These are phyloP conservation scores for Aureobasidium leucospermi DNA, from an alignment of 2,329 filamentous ascomycete genomes.

Conservation along the genomic window DNA sequence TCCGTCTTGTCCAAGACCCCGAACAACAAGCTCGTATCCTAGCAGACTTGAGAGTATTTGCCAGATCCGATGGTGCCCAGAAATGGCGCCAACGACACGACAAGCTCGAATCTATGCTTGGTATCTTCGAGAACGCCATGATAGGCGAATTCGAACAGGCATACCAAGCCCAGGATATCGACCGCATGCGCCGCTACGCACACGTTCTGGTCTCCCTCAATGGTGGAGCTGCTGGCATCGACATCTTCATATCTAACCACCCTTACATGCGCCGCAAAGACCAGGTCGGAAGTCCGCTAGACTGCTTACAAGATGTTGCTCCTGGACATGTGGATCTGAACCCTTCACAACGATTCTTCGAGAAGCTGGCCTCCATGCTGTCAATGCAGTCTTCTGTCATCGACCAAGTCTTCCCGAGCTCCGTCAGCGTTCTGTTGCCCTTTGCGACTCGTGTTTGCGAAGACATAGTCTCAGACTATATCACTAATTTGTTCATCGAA, in stretches of 20 bases:
- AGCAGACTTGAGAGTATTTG: conserved; percentile 69
- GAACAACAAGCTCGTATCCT: conserved; percentile 88
- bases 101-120: conserved; percentile 65
- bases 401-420: conserved; percentile 69
- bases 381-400: conserved; percentile 79
- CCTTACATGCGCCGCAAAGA: conserved; percentile 70
- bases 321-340: conserved; percentile 66
- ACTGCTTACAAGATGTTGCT: conserved; percentile 66
- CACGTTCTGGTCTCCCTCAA: conserved; percentile 77
- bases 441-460: conserved; percentile 78
- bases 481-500: conserved; percentile 80
- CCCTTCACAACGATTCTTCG: conserved; percentile 76
- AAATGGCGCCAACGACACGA: conserved; percentile 66
- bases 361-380: conserved; percentile 62
- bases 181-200: conserved; percentile 83
- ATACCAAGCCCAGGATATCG: conserved; percentile 80
- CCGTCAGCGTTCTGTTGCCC: conserved; percentile 62
- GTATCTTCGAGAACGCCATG: conserved; percentile 84
- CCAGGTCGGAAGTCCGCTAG: conserved; percentile 64
- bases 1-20: conserved; percentile 78
- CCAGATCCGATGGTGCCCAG: conserved; percentile 69
- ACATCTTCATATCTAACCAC: conserved; percentile 80
- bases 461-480: conserved; percentile 75
- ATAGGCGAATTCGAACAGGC: conserved; percentile 88
- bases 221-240: conserved; percentile 68